Evolutionary conservation across 805 yeast genomes (phyloP).

Genomic region (Pichia phayaonensis): DNA sequence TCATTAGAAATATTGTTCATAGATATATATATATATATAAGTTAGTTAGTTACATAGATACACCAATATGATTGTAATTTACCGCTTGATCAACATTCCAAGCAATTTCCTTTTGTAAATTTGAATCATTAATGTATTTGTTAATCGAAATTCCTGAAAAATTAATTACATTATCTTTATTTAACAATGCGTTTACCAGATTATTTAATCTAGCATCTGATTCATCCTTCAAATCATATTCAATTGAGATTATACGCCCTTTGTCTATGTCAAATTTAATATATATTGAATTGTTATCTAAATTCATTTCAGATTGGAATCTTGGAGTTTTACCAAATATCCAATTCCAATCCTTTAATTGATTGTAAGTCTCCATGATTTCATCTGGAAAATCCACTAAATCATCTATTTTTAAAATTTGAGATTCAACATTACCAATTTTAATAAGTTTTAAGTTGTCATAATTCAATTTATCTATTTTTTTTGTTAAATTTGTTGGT

Average conservation of each 20-base stretch:
- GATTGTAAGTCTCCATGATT: conserved; percentile 32
- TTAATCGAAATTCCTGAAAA: conserved; percentile 18
- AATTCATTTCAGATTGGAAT: conserved; percentile 50
- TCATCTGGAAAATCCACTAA: conserved; percentile 28
- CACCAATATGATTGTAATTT: conserved; percentile 9
- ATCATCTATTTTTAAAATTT: conserved; percentile 21
- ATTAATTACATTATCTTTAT: conserved; percentile 7
- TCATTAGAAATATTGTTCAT: too few relatives aligned
- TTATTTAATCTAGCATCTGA: conserved; percentile 12
- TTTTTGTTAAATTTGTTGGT: conserved; percentile 10
- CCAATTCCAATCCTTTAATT: conserved; percentile 63
- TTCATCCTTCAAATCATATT: conserved; percentile 3
- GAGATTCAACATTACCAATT: conserved; percentile 11
- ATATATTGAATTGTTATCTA: conserved; percentile 28
- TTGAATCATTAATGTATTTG: conserved; percentile 9
- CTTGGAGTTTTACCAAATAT: conserved; percentile 67
- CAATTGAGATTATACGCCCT: conserved; percentile 28
- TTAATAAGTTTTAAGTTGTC: conserved; percentile 13
- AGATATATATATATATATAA: too few relatives aligned
- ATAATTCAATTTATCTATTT: neutral
- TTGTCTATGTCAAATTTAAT: conserved; percentile 42
- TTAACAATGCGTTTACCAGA: conserved; percentile 8
- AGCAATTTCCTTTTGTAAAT: conserved; percentile 13
- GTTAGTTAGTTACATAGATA: neutral
- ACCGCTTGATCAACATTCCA: conserved; percentile 25